Evolutionary conservation across 1,284 basidiomycete species (phyloP), one percentile per base, ranked within the genome.

Genomic region (Tilletia setariae): DNA sequence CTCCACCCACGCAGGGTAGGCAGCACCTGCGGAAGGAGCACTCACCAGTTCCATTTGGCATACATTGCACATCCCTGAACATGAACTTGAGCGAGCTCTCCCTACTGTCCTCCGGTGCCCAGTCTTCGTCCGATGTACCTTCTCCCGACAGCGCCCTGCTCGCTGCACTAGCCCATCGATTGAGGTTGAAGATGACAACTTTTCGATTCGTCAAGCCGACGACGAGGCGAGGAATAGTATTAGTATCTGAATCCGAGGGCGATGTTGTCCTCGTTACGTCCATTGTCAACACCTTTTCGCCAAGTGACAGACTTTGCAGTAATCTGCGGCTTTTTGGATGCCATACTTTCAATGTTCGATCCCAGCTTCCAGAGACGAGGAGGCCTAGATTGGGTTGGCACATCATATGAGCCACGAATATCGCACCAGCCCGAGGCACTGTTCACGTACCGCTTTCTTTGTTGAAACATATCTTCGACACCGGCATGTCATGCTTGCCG

Each of bases 1-100:
- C 35, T 40, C 35, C 35, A 40, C 11, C 11, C 11, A 6, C 35
- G 11, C 35, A 40, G 4, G 6, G 35, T 40, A 40, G 35, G 35
- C 11, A 40, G 35, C 11, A 4, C 4, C 4, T 40, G 11, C 6
- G 4, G 6, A 30, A 61, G 13, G n/a, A 1, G 1, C 4, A 83
- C 86, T 59, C 72, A 92, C 93, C 94, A 85, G 94, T 88, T 0
- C 94, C 94, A 77, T 92, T 90, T 0, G 88, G 87, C 93, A 97
- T 98, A 80, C 92, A 94, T 19, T 90, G 91, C 51, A 98, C 84
- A 66, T 90, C 90, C 64, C 94, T 85, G 42, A 94, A 94, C 90
- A 98, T 91, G 82, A 91, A 98, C 84, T 97, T 98, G 72, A 99
- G 84, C 73, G 91, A 92, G 81, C 91, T 94, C 84, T 98, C 96